Conservation (phyloP, 164 flowering plant species). For the Kingdonia uniflora region DNA sequence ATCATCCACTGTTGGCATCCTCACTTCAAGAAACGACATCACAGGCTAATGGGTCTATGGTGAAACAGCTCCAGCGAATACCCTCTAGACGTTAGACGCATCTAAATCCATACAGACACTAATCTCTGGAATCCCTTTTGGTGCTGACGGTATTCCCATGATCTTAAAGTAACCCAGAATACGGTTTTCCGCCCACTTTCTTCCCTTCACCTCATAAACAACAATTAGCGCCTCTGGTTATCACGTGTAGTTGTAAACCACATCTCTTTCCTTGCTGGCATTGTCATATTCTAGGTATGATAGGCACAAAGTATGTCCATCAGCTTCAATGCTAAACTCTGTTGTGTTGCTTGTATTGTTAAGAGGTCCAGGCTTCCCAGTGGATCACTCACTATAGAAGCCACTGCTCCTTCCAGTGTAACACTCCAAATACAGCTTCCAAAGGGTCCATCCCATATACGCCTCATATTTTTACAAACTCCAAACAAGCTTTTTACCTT, state of each 20-base stretch:
- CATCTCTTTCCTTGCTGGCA: no score
- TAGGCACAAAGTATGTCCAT: slow-evolving; percentile 52
- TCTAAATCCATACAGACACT: no score
- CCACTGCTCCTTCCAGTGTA: no score
- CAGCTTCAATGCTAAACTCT: slow-evolving; percentile 59
- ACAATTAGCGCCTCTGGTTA: slow-evolving; percentile 57
- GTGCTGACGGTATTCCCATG: no score
- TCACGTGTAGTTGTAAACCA: no score
- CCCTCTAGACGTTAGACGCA: no score
- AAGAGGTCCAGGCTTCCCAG: no score
- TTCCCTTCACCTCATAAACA: slow-evolving; percentile 79
- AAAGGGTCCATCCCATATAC: slow-evolving; percentile 52
- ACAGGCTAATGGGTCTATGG: slow-evolving; percentile 35
- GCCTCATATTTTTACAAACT: slow-evolving; percentile 29
- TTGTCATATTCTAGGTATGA: slow-evolving; percentile 58
- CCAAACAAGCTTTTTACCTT: slow-evolving; percentile 39
- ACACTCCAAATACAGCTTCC: slow-evolving; percentile 81
- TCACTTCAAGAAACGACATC: slow-evolving; percentile 59
- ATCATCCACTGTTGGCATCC: slow-evolving; percentile 87
- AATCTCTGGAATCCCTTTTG: no score
- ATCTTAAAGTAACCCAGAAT: no score
- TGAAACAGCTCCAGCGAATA: no score
- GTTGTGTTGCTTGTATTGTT: slow-evolving; percentile 59
- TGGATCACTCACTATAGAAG: no score
- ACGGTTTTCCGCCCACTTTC: slow-evolving; percentile 42